Evolutionary conservation across 192 early-diverging fungal genomes (phyloP).

Genomic region (Haplosporangium gracile): DNA sequence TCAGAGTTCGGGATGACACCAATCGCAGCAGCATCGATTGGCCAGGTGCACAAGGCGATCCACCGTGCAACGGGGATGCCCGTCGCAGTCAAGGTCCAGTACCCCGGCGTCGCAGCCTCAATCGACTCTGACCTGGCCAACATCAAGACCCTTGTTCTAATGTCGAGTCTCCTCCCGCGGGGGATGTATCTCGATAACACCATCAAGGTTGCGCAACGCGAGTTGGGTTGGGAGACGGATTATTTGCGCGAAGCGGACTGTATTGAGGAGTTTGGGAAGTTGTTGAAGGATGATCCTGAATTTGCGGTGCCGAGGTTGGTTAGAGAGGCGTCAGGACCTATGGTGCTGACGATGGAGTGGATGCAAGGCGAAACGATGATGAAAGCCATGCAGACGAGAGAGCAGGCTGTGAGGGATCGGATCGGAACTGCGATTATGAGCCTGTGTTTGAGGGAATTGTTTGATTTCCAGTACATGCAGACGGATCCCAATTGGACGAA

Average conservation of each 20-base stretch:
- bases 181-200: constrained; percentile 98
- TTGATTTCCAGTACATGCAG: constrained; percentile 97
- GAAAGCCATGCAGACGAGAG: constrained; percentile 41
- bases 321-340: constrained; percentile 72
- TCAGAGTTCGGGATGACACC: constrained; percentile 80
- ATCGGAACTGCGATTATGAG: constrained; percentile 82
- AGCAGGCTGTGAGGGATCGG: constrained; percentile 57
- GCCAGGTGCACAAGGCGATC: constrained; percentile 82
- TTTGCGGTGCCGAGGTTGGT: constrained; percentile 84
- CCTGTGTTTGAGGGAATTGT: constrained; percentile 91
- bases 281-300: constrained; percentile 71
- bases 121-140: constrained; percentile 93
- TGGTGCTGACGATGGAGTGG: constrained; percentile 86
- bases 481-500: constrained; percentile 99
- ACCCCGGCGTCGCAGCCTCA: constrained; percentile 90
- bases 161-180: constrained; percentile 88
- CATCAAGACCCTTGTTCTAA: constrained; percentile 80
- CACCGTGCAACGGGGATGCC: constrained; percentile 57
- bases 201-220: constrained; percentile 87
- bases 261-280: constrained; percentile 74
- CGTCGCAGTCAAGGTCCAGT: constrained; percentile 96
- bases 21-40: constrained; percentile 94
- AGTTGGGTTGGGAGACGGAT: constrained; percentile 95
- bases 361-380: constrained; percentile 82
- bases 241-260: constrained; percentile 88